Base-by-base conservation (phyloP, 2,329 filamentous ascomycete genomes). In the Ramichloridium luteum region DNA sequence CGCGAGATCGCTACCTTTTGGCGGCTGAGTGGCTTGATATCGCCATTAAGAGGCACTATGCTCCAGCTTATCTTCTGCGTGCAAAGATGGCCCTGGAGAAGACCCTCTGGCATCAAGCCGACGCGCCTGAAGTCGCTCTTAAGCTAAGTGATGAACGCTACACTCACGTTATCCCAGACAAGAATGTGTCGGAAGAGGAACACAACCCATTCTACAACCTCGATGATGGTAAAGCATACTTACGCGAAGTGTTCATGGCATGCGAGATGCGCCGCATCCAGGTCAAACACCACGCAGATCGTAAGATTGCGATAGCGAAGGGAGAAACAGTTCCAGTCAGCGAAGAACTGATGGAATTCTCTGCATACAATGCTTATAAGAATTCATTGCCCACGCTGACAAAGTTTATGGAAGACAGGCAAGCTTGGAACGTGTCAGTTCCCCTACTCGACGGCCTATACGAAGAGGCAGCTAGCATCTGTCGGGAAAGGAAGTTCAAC, bases 1-100 rank as follows among this genome's bases (percentile, higher is more conserved):
- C 49, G 3, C 14, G 28, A 10, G 30, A 37, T 4, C 45, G 53
- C 11, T 39, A 40, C 8, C 16, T 31, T 11, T 28, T 56, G 15
- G 53, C 51, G 3, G 14, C 43, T 2, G 18, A 38, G 10, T 56
- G 53, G 53, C 39, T 54, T 5, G 17, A 38, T 3, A 16, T 45
- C 11, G 45, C 50, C 2, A 28, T 28, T 1, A 6, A 26, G 1
- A 35, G 39, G 15, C 14, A 8, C 3, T 55, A 52, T 31, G 46
- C 50, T 9, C 48, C 49, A 4, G 43, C 51, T 6, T 43, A 32
- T 35, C 43, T 56, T 3, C 30, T 42, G 10, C 13, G 31, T 9
- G 50, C 53, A 6, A 32, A 39, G 8, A 28, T 55, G 10, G 17
- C 31, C 25, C 36, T 50, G 29, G 34, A 46, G 16, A 38, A 48